Evolutionary conservation across 306 rosid species (phyloP).

Genomic region (Corylus americana): DNA sequence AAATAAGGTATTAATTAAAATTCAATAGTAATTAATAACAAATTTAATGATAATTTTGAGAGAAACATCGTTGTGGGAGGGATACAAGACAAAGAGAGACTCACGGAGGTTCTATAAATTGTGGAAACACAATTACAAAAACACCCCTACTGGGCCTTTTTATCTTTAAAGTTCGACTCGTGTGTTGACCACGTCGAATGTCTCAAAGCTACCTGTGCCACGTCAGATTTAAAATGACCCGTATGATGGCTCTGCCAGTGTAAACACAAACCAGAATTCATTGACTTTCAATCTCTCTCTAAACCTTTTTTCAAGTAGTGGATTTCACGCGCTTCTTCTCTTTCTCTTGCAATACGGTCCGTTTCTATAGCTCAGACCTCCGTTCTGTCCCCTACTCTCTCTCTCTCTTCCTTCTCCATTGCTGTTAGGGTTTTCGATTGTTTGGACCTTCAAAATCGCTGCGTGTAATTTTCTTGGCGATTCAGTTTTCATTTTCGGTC

Average conservation of each 20-base stretch:
- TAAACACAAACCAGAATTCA: conserved; percentile 10
- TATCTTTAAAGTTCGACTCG: too few relatives aligned
- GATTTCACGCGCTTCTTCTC: conserved; percentile 35
- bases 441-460: neutral
- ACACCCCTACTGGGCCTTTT: too few relatives aligned
- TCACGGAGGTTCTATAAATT: too few relatives aligned
- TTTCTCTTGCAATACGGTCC: neutral
- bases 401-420: neutral
- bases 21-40: too few relatives aligned
- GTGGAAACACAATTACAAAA: too few relatives aligned
- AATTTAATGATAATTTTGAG: too few relatives aligned
- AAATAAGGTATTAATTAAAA: too few relatives aligned
- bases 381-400: neutral
- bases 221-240: conserved; percentile 22
- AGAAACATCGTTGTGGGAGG: too few relatives aligned
- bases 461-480: neutral
- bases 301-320: neutral
- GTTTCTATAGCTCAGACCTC: neutral
- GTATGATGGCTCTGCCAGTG: neutral
- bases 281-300: conserved; percentile 16
- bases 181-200: too few relatives aligned
- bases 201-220: conserved; percentile 26
- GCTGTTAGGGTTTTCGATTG: neutral
- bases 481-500: conserved; percentile 4
- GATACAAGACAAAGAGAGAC: too few relatives aligned